phyloP scores from a whole-genome alignment of 345 rosid genomes.

The Populus davidiana region DNA sequence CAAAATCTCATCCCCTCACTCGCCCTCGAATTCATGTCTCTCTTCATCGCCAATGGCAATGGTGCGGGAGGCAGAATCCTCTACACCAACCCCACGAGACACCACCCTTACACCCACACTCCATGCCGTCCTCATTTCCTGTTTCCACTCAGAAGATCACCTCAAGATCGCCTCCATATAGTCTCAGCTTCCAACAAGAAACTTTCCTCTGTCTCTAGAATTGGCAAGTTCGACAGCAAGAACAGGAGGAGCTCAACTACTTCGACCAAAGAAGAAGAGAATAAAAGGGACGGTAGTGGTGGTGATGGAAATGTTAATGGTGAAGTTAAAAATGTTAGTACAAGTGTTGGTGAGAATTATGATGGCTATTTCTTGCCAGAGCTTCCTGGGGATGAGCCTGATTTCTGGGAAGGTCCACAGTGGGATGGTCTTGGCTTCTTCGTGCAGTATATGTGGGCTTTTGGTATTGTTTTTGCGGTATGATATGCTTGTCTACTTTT shows the following conservation, averaged over 20 bases:
- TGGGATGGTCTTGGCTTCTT: slow-evolving; percentile 86
- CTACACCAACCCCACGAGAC: slow-evolving; percentile 25
- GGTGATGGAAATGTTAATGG: slow-evolving; percentile 22
- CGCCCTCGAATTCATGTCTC: slow-evolving; percentile 43
- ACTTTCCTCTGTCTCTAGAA: slow-evolving; percentile 41
- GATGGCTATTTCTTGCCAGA: slow-evolving; percentile 45
- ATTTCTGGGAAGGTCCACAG: slow-evolving; percentile 79
- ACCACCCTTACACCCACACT: slow-evolving; percentile 8
- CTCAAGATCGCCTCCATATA: slow-evolving; percentile 26
- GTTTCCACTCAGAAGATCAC: slow-evolving; percentile 21
- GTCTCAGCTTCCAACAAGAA: slow-evolving; percentile 53
- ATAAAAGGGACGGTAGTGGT: slow-evolving; percentile 19
- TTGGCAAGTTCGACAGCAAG: slow-evolving; percentile 70
- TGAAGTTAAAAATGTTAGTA: slow-evolving; percentile 19
- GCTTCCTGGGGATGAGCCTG: slow-evolving; percentile 59
- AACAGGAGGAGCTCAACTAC: slow-evolving; percentile 43
- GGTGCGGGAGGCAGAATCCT: slow-evolving; percentile 38
- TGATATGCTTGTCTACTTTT: neutral
- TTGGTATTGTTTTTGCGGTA: slow-evolving; percentile 82
- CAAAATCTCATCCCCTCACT: slow-evolving; percentile 26
- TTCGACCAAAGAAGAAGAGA: slow-evolving; percentile 42
- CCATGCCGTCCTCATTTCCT: slow-evolving; percentile 20
- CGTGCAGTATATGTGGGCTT: slow-evolving; percentile 85
- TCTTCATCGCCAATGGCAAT: slow-evolving; percentile 39
- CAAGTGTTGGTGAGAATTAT: slow-evolving; percentile 18